A percentile compares a stretch with the other conserved stretches of the same genome.
Evolutionary conservation across 306 rosid species (phyloP).

Genomic region (Carpinus fangiana): DNA sequence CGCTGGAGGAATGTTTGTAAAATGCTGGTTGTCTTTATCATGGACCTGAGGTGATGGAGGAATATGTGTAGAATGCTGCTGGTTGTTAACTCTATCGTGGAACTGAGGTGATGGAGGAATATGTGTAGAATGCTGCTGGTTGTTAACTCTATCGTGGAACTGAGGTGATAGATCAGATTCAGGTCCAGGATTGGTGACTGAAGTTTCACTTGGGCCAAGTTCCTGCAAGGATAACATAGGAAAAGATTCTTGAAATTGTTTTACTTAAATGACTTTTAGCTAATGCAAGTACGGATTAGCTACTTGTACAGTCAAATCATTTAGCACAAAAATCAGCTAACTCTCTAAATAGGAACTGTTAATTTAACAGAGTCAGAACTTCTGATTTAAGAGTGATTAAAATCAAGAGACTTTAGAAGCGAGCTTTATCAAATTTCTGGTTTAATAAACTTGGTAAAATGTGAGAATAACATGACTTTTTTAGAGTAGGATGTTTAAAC

Average conservation of each 20-base stretch:
- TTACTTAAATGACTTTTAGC: not conserved
- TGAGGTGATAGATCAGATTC: slow-evolving; percentile 48
- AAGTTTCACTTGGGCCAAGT: slow-evolving; percentile 50
- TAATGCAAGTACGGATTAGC: not conserved
- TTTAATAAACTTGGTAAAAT: not conserved
- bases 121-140: slow-evolving; percentile 40
- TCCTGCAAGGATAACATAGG: slow-evolving; percentile 57
- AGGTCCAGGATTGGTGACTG: slow-evolving; percentile 42
- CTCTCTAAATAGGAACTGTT: not conserved
- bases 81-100: slow-evolving; percentile 27
- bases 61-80: slow-evolving; percentile 32
- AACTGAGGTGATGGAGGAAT: slow-evolving; percentile 40
- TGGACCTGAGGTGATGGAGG: slow-evolving; percentile 48
- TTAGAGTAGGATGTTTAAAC: not conserved
- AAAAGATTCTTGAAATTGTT: slow-evolving; percentile 4
- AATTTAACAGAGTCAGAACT: not conserved
- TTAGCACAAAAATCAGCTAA: not conserved
- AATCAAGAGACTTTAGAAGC: not conserved
- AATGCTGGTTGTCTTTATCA: slow-evolving; percentile 28
- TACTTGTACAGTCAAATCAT: not conserved
- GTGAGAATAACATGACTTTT: not conserved
- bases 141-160: slow-evolving; percentile 32
- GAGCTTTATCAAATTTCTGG: not conserved
- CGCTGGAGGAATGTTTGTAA: slow-evolving; percentile 14
- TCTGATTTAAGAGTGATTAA: not conserved